Base-by-base conservation (phyloP, 331 rosid species). In the Phaseolus coccineus region DNA sequence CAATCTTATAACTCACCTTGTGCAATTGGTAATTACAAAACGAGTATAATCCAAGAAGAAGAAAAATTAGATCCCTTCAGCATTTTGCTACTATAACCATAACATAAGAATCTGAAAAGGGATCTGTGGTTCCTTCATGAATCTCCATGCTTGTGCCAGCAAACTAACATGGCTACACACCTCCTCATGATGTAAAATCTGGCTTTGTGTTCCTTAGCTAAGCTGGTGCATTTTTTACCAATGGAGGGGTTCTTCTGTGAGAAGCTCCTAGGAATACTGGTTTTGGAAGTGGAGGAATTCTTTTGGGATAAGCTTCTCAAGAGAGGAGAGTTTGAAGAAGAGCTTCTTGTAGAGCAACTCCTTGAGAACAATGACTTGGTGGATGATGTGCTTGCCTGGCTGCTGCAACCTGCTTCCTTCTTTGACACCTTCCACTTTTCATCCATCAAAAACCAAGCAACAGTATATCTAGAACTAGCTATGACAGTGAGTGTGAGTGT, bases 121-220 rank as follows among this genome's bases (percentile, higher is more conserved):
- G 84, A 81, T 85, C 77, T 58, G 67, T 39, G 50, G 3, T 57
- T 40, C 65, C 40, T 37, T 88, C 82, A 87, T 76, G 89, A 90
- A 80, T 94, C 94, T 6, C 91, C 93, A 76, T 92, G 97, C 74
- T 94, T 94, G 87, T 92, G 98, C 98, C 98, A 94, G 76, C 98
- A 94, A 70, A 91, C 98, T 25, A 94, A 88, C 97, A 94, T 94
- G n/a, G 98, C 97, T 4, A 94, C 97, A 58, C 98, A 94, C 28
- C 95, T 85, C 48, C 97, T 90, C 92, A 94, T 94, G 83, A 94
- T 94, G 86, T 92, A 94, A 73, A 94, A 94, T 74, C 98, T 94
- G 55, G 98, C 97, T 77, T 91, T 94, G 10, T 94, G 95, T 76
- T 94, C 97, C 85, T 94, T 94, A 0, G 98, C 98, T 14, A 94